Evolutionary conservation across 192 early-diverging fungal genomes (phyloP).

Genomic region (Coemansia sp.): DNA sequence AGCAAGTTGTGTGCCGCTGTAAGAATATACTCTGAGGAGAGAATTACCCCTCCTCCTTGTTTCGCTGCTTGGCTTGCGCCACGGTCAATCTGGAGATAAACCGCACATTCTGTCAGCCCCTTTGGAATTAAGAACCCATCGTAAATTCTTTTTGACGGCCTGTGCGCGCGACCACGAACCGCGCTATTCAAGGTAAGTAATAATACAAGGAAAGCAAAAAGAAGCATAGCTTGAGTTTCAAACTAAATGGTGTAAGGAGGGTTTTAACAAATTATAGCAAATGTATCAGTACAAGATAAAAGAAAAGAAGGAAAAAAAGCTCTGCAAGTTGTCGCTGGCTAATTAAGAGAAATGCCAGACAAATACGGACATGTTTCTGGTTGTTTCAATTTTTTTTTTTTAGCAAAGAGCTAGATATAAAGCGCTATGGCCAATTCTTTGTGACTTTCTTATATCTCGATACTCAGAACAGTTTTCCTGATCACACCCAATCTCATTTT

Average conservation of each 20-base stretch:
- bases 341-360: neutral
- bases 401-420: neutral
- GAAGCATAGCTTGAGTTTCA: neutral
- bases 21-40: neutral
- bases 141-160: neutral
- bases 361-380: neutral
- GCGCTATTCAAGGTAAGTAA: neutral
- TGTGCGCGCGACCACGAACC: neutral
- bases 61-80: neutral
- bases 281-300: neutral
- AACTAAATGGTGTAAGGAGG: neutral
- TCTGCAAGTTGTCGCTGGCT: neutral
- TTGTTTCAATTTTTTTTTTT: neutral
- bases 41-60: neutral
- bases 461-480: too few species aligned
- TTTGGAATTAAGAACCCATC: neutral
- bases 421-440: too few species aligned
- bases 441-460: too few species aligned
- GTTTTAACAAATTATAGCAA: neutral
- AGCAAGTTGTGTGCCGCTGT: slow-evolving; percentile 3
- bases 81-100: neutral
- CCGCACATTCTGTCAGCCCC: neutral
- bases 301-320: neutral
- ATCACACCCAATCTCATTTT: too few species aligned
- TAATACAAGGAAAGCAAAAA: neutral